phyloP scores from a whole-genome alignment of 2,329 filamentous ascomycete species.

The Anthostomella pinea region DNA sequence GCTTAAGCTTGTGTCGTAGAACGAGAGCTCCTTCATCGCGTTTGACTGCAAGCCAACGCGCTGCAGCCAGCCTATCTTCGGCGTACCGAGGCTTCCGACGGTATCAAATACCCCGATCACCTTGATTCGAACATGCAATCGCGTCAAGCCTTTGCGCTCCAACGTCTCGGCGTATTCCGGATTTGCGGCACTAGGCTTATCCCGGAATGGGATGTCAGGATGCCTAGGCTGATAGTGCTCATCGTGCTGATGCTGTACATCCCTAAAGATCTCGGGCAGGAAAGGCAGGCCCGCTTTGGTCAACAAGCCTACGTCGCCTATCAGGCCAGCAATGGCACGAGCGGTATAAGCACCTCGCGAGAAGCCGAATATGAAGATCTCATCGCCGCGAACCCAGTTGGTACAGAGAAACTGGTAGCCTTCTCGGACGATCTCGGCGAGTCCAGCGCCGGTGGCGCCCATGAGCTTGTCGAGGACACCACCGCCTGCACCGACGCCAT shows the following conservation, averaged over 20 bases:
- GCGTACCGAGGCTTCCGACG: constrained; percentile 5
- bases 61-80: no score
- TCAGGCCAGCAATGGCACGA: constrained; percentile 5
- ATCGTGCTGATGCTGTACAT: constrained; percentile 5
- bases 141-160: background rate
- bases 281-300: constrained; percentile 2
- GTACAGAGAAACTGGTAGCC: constrained; percentile 7
- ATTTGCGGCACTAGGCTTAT: no score
- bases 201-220: no score
- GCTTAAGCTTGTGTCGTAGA: no score
- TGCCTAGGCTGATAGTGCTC: background rate
- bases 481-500: no score
- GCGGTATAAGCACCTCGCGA: constrained; percentile 11
- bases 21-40: no score
- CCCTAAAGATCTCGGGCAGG: constrained; percentile 3
- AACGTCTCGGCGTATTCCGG: no score
- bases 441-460: constrained; percentile 4
- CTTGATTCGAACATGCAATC: constrained; percentile 5
- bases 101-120: constrained; percentile 9
- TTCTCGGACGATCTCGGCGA: constrained; percentile 6
- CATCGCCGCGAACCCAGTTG: constrained; percentile 7
- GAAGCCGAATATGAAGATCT: constrained; percentile 10
- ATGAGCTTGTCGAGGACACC: no score
- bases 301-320: constrained; percentile 6
- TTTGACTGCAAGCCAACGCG: no score